Evolutionary conservation across 2,329 filamentous ascomycete genomes (phyloP).

Genomic region (Atkinsonella hypoxylon): DNA sequence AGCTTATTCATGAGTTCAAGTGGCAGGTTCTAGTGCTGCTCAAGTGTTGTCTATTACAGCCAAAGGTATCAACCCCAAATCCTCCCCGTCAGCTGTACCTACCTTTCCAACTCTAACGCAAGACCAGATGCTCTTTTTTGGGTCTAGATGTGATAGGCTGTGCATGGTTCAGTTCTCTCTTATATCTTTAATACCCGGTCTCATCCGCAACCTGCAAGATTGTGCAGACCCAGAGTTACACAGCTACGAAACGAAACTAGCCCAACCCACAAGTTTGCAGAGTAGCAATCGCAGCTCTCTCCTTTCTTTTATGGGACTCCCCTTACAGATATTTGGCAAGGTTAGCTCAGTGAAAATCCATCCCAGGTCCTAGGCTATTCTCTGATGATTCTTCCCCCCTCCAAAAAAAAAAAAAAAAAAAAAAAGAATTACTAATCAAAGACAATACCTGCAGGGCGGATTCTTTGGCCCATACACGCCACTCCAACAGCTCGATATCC

Average conservation of each 20-base stretch:
- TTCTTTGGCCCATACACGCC: conserved; percentile 96
- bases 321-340: conserved; percentile 90
- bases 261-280: conserved; percentile 70
- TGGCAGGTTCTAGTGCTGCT: conserved; percentile 89
- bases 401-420: too few relatives aligned
- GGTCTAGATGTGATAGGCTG: conserved; percentile 84
- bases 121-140: conserved; percentile 88
- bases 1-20: conserved; percentile 88
- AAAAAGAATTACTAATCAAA: neutral
- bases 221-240: conserved; percentile 91
- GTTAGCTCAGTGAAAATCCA: conserved; percentile 25
- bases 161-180: conserved; percentile 99
- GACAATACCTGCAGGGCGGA: conserved; percentile 50
- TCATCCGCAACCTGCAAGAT: conserved; percentile 85
- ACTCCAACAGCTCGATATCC: conserved; percentile 83
- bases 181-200: conserved; percentile 84
- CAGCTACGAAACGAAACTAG: conserved; percentile 61
- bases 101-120: conserved; percentile 1
- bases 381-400: too few relatives aligned
- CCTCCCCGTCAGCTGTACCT: neutral
- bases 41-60: conserved; percentile 87
- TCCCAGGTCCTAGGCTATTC: too few relatives aligned
- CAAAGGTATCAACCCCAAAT: conserved; percentile 56
- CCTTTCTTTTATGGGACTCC: conserved; percentile 86
- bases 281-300: conserved; percentile 88